Evolutionary conservation across 176 grass and related monocot genomes (phyloP), one percentile per base, ranked within the genome.

Genomic region (Cocos nucifera): DNA sequence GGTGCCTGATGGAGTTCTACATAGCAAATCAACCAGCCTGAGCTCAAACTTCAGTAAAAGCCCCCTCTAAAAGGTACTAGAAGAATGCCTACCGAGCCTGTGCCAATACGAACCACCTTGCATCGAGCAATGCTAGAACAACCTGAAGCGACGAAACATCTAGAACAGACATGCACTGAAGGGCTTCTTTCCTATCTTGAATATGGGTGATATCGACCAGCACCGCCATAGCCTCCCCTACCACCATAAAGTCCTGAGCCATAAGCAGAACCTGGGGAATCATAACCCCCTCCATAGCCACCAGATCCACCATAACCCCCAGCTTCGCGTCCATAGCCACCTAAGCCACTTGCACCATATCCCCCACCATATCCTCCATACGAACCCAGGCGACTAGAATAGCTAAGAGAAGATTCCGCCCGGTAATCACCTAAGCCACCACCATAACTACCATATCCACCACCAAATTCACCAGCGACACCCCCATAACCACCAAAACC

Each of bases 161-260:
- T 44, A 44, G 35, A 44, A 44, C 35, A 3, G 35, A 44, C 35
- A 2, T 44, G 35, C 35, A 44, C 10, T 44, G 35, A 44, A 44
- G 12, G 3, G 22, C 8, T 6, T 27, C 57, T 21, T 60, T 62
- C 62, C 75, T 88, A 91, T 79, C 89, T 88, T 76, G 71, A 81
- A 75, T 95, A 95, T 35, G 89, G 89, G 70, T 95, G 89, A 64
- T 95, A 88, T n/a, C 89, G 81, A 82, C 81, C 82, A 77, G 81
- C 15, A 77, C 79, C 56, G 65, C 80, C 80, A 72, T 83, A 86
- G 64, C 77, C 70, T 81, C 84, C 82, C 69, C 89, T 94, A 80
- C 80, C 70, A 60, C 72, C 56, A 58, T 92, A 92, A 19, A 74
- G 79, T 73, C 76, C 69, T 53, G 57, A 61, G 60, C 54, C 76